Evolutionary conservation across 2,329 filamentous ascomycete species (phyloP).

Genomic region (Cladosporium colombiae): DNA sequence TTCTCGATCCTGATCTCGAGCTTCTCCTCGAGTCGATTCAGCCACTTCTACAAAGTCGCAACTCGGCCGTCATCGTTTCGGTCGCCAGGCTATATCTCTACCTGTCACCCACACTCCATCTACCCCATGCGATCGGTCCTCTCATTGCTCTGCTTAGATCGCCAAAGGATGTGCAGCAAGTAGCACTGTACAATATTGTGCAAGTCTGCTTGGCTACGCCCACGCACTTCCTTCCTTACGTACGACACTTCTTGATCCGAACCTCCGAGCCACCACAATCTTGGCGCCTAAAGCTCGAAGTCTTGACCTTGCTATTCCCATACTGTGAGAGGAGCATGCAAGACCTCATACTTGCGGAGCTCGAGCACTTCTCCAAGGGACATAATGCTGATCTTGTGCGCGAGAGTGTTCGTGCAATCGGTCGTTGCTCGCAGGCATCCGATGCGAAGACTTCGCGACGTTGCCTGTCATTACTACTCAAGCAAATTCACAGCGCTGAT

Average conservation of each 20-base stretch:
- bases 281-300: constrained; percentile 89
- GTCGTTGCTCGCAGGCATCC: constrained; percentile 78
- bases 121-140: constrained; percentile 75
- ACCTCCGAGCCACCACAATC: constrained; percentile 76
- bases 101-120: constrained; percentile 76
- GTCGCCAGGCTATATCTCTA: constrained; percentile 83
- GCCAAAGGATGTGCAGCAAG: constrained; percentile 82
- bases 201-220: constrained; percentile 81
- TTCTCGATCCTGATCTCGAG: constrained; percentile 79
- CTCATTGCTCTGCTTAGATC: constrained; percentile 82
- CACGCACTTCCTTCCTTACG: constrained; percentile 80
- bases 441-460: constrained; percentile 70
- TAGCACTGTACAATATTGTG: constrained; percentile 92
- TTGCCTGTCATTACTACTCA: constrained; percentile 79
- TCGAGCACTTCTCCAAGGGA: constrained; percentile 86
- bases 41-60: constrained; percentile 87
- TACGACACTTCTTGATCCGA: constrained; percentile 84
- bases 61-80: constrained; percentile 86
- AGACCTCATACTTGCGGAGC: constrained; percentile 83
- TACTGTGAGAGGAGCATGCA: constrained; percentile 74
- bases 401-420: constrained; percentile 89
- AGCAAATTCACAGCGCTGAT: constrained; percentile 85
- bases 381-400: constrained; percentile 75
- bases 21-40: constrained; percentile 77
- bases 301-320: constrained; percentile 88